Base-by-base conservation (phyloP, 768 basidiomycete genomes). In the Termitomyces sp. region DNA sequence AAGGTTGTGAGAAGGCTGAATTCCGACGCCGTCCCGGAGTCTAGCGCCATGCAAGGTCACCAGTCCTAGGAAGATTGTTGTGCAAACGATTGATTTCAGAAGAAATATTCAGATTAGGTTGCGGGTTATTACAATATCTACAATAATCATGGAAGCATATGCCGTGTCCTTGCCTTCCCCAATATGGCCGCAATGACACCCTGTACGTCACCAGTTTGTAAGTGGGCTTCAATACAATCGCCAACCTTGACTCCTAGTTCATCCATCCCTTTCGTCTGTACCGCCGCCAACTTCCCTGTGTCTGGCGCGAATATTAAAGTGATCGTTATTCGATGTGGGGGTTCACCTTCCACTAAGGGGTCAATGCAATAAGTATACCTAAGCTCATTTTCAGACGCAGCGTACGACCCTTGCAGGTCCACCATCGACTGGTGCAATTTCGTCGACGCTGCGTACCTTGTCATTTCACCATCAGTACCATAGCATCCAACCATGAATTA, bases 301-400 rank as follows among this genome's bases (percentile, higher is more conserved):
- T 88, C 87, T 4, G 90, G 87, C 23, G 83, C 78, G 62, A 90
- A 92, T 41, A 90, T 77, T 0, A 91, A 73, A 0, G 75, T 79
- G 57, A 92, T 78, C 0, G 75, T 78, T 7, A 89, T 63, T 12
- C 71, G 72, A 13, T 66, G 71, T 3, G 73, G 67, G 14, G 68
- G 65, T 9, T 67, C 64, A n/a, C 61, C 40, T 35, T 70, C 63
- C 35, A 48, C 46, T 7, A 38, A 23, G 38, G 67, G 49, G 41
- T 74, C 68, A 54, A 90, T 66, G 49, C 67, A 71, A 70, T 94
- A 95, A 9, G 82, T 82, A 47, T 95, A 76, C 32, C 83, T 81
- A 30, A 93, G 76, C 68, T 93, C 90, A 71, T 93, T 91, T 59
- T 91, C 89, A 1, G 91, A 85, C 30, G 78, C 79, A 1, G 81